Evolutionary conservation across 2,329 filamentous ascomycete species (phyloP).

Genomic region (Penicillium sp.): DNA sequence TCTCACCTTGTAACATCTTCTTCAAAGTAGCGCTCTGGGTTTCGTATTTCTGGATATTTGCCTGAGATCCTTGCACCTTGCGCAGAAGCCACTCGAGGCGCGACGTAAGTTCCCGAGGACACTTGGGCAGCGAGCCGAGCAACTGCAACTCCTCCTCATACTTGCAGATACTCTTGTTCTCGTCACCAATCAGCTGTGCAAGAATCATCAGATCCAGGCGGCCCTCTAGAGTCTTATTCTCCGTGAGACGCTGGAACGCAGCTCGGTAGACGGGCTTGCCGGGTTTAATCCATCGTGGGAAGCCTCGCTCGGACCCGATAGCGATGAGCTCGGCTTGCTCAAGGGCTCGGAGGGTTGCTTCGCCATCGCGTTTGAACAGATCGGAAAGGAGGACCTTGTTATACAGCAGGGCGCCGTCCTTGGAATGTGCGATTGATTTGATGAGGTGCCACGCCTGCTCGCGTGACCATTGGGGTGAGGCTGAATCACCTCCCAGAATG

Average conservation of each 20-base stretch:
- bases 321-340: conserved; percentile 83
- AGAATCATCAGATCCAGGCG: conserved; percentile 71
- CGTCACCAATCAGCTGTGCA: conserved; percentile 65
- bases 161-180: conserved; percentile 72
- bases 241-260: conserved; percentile 70
- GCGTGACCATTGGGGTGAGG: conserved; percentile 67
- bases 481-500: conserved; percentile 62
- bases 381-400: conserved; percentile 79
- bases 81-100: conserved; percentile 69
- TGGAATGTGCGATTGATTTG: conserved; percentile 68
- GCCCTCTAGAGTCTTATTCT: conserved; percentile 70
- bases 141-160: conserved; percentile 73
- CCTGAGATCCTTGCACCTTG: conserved; percentile 73
- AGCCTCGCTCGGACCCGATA: conserved; percentile 69
- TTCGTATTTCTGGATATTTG: conserved; percentile 72
- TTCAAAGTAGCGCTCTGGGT: conserved; percentile 68
- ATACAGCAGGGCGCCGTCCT: conserved; percentile 65
- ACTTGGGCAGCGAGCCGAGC: conserved; percentile 67
- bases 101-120: conserved; percentile 65
- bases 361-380: conserved; percentile 70
- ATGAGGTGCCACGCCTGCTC: conserved; percentile 91
- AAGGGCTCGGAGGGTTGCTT: conserved; percentile 73
- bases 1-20: conserved; percentile 62
- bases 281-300: conserved; percentile 72
- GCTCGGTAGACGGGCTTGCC: conserved; percentile 84